These are phyloP conservation scores for Cicer arietinum DNA, from an alignment of 306 rosid species.

Conservation along the genomic window DNA sequence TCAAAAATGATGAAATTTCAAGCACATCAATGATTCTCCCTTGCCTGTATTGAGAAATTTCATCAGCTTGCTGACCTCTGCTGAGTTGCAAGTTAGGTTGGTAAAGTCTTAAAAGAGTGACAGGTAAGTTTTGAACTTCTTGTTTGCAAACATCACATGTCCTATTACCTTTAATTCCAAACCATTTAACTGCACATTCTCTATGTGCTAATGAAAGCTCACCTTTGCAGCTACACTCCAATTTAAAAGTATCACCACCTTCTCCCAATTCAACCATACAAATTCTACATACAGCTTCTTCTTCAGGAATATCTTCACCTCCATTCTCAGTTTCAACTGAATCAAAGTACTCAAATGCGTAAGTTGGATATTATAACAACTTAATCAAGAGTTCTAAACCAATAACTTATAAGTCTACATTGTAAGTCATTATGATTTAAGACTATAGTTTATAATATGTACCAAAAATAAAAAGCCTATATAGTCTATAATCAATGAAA, in stretches of 20 bases:
- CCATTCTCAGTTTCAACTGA: slow-evolving; percentile 68
- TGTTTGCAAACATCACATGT: slow-evolving; percentile 88
- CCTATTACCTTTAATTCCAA: slow-evolving; percentile 82
- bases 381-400: slow-evolving; percentile 36
- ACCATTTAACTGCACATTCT: slow-evolving; percentile 86
- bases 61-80: slow-evolving; percentile 46
- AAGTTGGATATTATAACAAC: slow-evolving; percentile 47
- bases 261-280: slow-evolving; percentile 77
- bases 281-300: slow-evolving; percentile 90
- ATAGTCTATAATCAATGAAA: slow-evolving; percentile 14
- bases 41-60: slow-evolving; percentile 63
- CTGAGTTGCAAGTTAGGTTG: slow-evolving; percentile 45
- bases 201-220: slow-evolving; percentile 90
- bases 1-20: not conserved
- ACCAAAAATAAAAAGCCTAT: not conserved
- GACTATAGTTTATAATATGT: not conserved
- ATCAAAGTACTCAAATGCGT: slow-evolving; percentile 53
- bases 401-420: slow-evolving; percentile 22
- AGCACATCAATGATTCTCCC: slow-evolving; percentile 34
- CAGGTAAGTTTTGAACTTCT: slow-evolving; percentile 80
- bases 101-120: slow-evolving; percentile 69
- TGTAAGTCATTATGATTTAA: not conserved
- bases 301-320: slow-evolving; percentile 75
- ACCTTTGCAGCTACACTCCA: slow-evolving; percentile 93
- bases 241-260: slow-evolving; percentile 68